phyloP scores from a whole-genome alignment of 805 yeast genomes.

The Groenewaldozyma tartarivorans region DNA sequence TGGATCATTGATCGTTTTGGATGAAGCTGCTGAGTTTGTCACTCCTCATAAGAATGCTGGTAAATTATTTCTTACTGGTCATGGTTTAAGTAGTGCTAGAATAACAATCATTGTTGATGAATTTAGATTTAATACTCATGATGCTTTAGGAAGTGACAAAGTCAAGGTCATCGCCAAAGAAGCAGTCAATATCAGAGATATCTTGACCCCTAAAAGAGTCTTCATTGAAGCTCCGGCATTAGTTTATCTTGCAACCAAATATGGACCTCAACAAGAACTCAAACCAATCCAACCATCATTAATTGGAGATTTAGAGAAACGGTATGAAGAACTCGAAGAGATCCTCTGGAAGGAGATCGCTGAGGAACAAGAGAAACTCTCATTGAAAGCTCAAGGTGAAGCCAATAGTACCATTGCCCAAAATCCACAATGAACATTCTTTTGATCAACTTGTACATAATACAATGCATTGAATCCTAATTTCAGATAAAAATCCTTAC shows the following conservation, averaged over 20 bases:
- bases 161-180: slow-evolving; percentile 65
- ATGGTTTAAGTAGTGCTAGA: slow-evolving; percentile 14
- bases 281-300: slow-evolving; percentile 7
- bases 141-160: slow-evolving; percentile 44
- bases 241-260: slow-evolving; percentile 40
- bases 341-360: background rate
- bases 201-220: slow-evolving; percentile 69
- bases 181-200: slow-evolving; percentile 72
- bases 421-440: background rate
- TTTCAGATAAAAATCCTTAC: background rate
- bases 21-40: slow-evolving; percentile 34
- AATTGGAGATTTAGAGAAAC: slow-evolving; percentile 3
- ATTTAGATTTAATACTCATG: slow-evolving; percentile 49
- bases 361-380: background rate
- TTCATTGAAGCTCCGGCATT: slow-evolving; percentile 66
- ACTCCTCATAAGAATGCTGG: slow-evolving; percentile 34
- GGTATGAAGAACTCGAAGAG: slow-evolving; percentile 1
- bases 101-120: slow-evolving; percentile 61
- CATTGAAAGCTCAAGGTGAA: background rate
- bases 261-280: slow-evolving; percentile 7
- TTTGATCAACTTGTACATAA: background rate
- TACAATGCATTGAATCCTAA: background rate
- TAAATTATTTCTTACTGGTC: slow-evolving; percentile 42
- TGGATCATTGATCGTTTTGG: slow-evolving; percentile 66
- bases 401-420: background rate